Evolutionary conservation across 2,329 filamentous ascomycete genomes (phyloP).

Genomic region (Bisporella sp.): DNA sequence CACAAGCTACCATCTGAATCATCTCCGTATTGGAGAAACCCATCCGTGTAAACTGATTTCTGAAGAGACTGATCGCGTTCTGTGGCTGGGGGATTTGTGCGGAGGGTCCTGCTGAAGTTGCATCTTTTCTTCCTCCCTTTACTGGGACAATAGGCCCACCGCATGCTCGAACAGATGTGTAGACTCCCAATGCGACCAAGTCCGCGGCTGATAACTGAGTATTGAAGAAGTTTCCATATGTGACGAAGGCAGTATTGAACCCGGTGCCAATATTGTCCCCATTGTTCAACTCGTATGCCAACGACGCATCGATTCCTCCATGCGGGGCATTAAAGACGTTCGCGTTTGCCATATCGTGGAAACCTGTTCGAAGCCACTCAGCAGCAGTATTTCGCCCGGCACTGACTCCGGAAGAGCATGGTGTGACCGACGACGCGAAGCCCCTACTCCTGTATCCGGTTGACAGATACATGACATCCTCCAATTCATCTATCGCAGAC

Average conservation of each 20-base stretch:
- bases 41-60: conserved; percentile 48
- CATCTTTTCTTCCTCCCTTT: conserved; percentile 47
- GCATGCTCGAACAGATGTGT: conserved; percentile 51
- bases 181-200: conserved; percentile 50
- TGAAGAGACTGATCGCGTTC: conserved; percentile 44
- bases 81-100: conserved; percentile 49
- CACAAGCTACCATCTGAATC: conserved; percentile 54
- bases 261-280: conserved; percentile 51
- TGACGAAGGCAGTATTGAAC: conserved; percentile 45
- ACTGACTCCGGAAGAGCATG: conserved; percentile 46
- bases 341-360: conserved; percentile 54
- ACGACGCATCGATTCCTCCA: conserved; percentile 52
- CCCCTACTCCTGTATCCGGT: conserved; percentile 45
- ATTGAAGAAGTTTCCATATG: conserved; percentile 47
- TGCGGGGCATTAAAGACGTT: conserved; percentile 35
- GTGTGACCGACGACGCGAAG: conserved; percentile 49
- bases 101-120: conserved; percentile 35
- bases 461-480: conserved; percentile 57
- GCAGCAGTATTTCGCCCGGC: conserved; percentile 51
- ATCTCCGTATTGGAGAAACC: conserved; percentile 50
- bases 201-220: conserved; percentile 47
- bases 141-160: conserved; percentile 49
- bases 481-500: conserved; percentile 50
- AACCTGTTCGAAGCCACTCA: conserved; percentile 54
- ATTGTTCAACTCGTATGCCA: conserved; percentile 50